Base-by-base conservation (phyloP, 2,329 filamentous ascomycete species). In the Zasmidium cellare region DNA sequence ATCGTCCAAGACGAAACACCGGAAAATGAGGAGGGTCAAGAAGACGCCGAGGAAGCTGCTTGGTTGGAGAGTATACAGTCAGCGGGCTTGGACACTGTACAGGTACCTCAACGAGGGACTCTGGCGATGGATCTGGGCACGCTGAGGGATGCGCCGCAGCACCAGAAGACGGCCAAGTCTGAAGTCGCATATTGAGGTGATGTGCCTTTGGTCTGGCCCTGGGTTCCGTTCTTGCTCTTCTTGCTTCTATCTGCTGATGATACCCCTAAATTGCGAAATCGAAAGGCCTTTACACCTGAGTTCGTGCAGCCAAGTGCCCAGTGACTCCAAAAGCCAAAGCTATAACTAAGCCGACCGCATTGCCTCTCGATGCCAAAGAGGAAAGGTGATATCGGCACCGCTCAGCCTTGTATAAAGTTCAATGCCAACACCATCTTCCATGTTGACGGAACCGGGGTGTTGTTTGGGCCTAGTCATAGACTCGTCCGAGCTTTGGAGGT, bases 51-150 rank as follows among this genome's bases (percentile, higher is more conserved):
- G 25, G 70, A 72, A 49, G 67, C 64, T 11, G 68, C 69, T 2
- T 73, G 71, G 71, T 57, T 73, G 20, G 63, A 65, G 49, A 69
- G 65, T 59, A 60, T 72, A 11, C 63, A 67, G 28, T 59, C 63
- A 14, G 60, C 62, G 1, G 65, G 66, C 3, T 46, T 56, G 20
- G 67, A 64, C 19, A 55, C 61, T 14, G 63, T 66, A 63, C 57
- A 71, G 65, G 46, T 67, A 60, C 51, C 63, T 65, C 60, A 67
- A 48, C 58, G 60, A 5, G 69, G 69, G 41, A 58, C 62, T 19
- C 59, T 72, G 20, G 62, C 70, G 7, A 64, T 71, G 60, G 65
- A 71, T 18, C 47, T 64, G n/a, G 53, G 53, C 20, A 49, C 59
- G 9, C 57, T 64, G 5, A 49, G 59, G 19, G 59, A 64, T 11